Conservation (phyloP, 306 rosid species). For the Rubus parviflorus region DNA sequence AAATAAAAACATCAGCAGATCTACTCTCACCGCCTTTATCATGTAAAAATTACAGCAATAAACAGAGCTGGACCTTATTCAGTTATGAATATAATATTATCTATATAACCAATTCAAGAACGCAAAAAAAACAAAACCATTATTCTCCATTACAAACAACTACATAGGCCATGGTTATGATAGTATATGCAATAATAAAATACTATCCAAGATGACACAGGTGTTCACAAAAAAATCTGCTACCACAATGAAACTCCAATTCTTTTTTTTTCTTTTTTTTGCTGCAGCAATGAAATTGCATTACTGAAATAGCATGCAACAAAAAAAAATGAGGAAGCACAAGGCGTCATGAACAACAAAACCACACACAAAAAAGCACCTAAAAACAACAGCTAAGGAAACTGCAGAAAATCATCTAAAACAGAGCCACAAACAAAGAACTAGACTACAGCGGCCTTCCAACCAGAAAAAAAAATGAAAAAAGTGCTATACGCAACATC, state of each 20-base stretch:
- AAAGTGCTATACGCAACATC: not conserved
- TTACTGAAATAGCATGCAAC: not conserved
- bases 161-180: constrained; percentile 1
- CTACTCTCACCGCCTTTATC: not conserved
- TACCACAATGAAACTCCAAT: not conserved
- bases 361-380: not conserved
- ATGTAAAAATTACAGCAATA: not conserved
- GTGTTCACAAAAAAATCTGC: not conserved
- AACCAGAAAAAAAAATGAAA: not conserved
- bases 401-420: not conserved
- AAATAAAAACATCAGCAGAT: not conserved
- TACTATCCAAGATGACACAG: not conserved
- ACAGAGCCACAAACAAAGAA: not conserved
- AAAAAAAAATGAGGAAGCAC: not conserved
- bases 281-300: not conserved
- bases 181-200: not conserved
- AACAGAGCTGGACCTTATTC: not conserved
- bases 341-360: not conserved
- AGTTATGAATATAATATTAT: not conserved
- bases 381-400: not conserved
- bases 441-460: not conserved
- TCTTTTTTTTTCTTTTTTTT: not conserved
- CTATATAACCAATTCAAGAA: not conserved
- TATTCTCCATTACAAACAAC: not conserved
- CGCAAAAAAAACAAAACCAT: not conserved